Percentiles rank a stretch among this genome's conserved stretches.
Conservation (phyloP, 148 eudicot genomes). For the Amaranthus cruentus region DNA sequence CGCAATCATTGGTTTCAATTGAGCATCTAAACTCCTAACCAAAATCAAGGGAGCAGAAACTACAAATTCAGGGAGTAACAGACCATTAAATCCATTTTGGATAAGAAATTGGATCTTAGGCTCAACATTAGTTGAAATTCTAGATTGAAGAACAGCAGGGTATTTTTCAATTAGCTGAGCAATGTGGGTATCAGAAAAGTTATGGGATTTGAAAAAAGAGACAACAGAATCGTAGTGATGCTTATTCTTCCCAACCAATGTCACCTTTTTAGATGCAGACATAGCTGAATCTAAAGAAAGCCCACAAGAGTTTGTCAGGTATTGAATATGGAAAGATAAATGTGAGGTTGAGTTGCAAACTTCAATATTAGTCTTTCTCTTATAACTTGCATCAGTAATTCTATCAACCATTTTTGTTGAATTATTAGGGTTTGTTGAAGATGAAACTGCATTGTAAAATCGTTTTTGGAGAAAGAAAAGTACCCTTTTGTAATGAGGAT, state of each 20-base stretch:
- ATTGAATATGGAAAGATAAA: background rate
- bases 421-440: background rate
- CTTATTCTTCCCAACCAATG: slow-evolving; percentile 5
- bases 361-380: background rate
- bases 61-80: slow-evolving; percentile 7
- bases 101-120: slow-evolving; percentile 14
- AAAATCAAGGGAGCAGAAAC: background rate
- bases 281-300: slow-evolving; percentile 13
- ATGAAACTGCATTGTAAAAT: background rate
- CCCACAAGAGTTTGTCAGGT: slow-evolving; percentile 8
- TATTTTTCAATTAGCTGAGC: slow-evolving; percentile 9
- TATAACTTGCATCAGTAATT: background rate
- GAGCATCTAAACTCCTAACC: slow-evolving; percentile 15
- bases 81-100: slow-evolving; percentile 14
- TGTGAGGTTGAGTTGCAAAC: background rate
- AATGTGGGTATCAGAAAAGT: slow-evolving; percentile 15
- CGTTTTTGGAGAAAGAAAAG: background rate
- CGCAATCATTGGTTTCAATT: slow-evolving; percentile 12
- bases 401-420: background rate
- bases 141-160: slow-evolving; percentile 11
- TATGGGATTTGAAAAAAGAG: slow-evolving; percentile 13
- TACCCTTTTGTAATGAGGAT: background rate
- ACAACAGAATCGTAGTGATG: slow-evolving; percentile 13
- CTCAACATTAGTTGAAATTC: slow-evolving; percentile 7
- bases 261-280: background rate